These are phyloP conservation scores for Lipomyces orientalis DNA, from an alignment of 805 yeast species.

Conservation along the genomic window DNA sequence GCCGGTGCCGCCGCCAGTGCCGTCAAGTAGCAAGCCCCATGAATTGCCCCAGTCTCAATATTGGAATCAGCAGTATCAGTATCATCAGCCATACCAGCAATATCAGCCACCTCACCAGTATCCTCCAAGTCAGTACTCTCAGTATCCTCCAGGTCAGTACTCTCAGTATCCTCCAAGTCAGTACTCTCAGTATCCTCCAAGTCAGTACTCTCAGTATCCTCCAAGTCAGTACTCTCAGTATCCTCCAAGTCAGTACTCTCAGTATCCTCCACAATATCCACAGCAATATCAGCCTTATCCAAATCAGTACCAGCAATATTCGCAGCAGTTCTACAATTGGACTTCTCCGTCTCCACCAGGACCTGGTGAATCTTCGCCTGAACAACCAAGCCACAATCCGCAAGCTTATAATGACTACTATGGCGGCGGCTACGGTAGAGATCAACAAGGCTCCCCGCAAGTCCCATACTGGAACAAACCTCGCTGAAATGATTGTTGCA, in stretches of 20 bases:
- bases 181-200: neutral
- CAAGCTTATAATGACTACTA: neutral
- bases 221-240: no score
- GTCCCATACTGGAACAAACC: conserved; percentile 17
- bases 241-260: neutral
- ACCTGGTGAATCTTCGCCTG: neutral
- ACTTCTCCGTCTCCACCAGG: neutral
- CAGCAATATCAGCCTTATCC: conserved; percentile 17
- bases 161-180: neutral
- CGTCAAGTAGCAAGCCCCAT: neutral
- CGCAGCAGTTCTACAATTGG: conserved; percentile 5
- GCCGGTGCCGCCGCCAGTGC: neutral
- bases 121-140: neutral
- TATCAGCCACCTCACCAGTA: neutral
- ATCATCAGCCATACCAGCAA: conserved; percentile 21
- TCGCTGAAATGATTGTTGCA: neutral
- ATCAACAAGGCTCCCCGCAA: neutral
- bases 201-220: neutral
- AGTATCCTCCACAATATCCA: conserved; percentile 7
- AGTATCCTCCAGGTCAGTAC: conserved; percentile 7
- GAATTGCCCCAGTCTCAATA: neutral
- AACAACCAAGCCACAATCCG: neutral
- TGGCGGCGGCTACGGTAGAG: neutral
- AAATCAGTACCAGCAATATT: conserved; percentile 1
- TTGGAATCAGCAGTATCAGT: conserved; percentile 24